Base-by-base conservation (phyloP, 164 flowering plant genomes). In the Dillenia turbinata region DNA sequence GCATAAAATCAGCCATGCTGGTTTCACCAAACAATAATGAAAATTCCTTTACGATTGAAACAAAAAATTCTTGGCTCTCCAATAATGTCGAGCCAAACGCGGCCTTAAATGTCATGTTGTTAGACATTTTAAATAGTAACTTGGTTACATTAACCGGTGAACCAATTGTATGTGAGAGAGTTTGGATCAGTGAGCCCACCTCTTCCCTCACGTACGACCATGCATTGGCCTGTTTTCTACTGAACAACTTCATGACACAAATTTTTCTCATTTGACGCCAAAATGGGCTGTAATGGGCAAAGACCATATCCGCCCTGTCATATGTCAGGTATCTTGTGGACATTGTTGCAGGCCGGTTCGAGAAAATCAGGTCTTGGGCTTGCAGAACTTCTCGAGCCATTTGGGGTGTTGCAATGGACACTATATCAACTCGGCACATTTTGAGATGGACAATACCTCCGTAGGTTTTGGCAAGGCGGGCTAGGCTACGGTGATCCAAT, bases 231-330 rank as follows among this genome's bases (percentile, higher is more conserved):
- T 76, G 75, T 46, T 71, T 74, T 0, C 71, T 52, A 45, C 81
- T 74, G 61, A 76, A 76, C 2, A 76, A 60, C 46, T 62, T 66
- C 69, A 76, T 69, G 15, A 76, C 73, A 10, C 76, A 76, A 1
- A 76, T 49, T 59, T 72, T 76, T 0, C 79, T 54, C 71, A 66
- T 69, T 33, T 76, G 71, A 2, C 76, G 66, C 79, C 79, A 76
- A 11, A 66, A 76, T 8, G 76, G 73, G n/a, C 79, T 71, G 56
- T 72, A 72, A 43, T 66, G 63, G 10, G 73, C 73, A 12, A 72
- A 76, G 8, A 71, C 76, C 73, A 76, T 69, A 44, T 72, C 79
- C 7, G 76, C 71, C 19, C 67, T 56, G 40, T 66, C 71, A 13
- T 76, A 76, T 9, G 71, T 72, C 13, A 72, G 52, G 59, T 72